Percentiles rank a stretch among this genome's conserved stretches.
phyloP scores from a whole-genome alignment of 345 rosid species.

The Cardamine occulta region DNA sequence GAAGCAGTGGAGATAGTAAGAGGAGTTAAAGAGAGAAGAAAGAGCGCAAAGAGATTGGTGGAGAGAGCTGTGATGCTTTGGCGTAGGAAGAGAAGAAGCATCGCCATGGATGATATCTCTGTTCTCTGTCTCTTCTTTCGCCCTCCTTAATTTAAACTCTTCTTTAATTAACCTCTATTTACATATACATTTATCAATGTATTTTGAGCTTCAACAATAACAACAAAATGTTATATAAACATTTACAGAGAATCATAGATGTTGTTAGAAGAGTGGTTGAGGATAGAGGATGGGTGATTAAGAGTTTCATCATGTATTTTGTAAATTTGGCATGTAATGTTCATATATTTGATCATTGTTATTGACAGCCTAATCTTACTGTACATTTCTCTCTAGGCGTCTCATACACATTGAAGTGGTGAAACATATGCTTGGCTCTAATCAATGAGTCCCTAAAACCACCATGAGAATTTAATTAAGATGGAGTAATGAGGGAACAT shows the following conservation, averaged over 20 bases:
- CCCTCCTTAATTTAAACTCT: conserved; percentile 18
- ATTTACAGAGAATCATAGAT: conserved; percentile 8
- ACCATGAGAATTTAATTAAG: neutral
- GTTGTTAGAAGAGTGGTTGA: neutral
- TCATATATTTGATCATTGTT: conserved; percentile 29
- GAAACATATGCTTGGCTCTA: neutral
- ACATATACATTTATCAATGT: conserved; percentile 13
- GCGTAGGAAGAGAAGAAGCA: conserved; percentile 68
- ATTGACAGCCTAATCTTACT: conserved; percentile 68
- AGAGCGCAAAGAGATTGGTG: conserved; percentile 70
- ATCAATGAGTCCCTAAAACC: neutral
- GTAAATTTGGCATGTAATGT: conserved; percentile 78
- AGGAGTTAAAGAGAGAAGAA: conserved; percentile 56
- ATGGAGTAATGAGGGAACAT: neutral
- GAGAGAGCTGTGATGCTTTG: conserved; percentile 70
- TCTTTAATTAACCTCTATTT: conserved; percentile 3
- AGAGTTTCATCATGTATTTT: conserved; percentile 32
- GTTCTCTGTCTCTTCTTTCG: conserved; percentile 84
- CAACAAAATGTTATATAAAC: neutral
- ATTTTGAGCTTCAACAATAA: conserved; percentile 20
- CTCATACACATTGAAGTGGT: conserved; percentile 40
- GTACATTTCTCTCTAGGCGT: conserved; percentile 61
- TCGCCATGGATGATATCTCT: conserved; percentile 85
- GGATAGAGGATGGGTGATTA: conserved; percentile 53
- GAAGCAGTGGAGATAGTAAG: conserved; percentile 81